phyloP scores from a whole-genome alignment of 2,329 filamentous ascomycete genomes.

The Atkinsonella hypoxylon region DNA sequence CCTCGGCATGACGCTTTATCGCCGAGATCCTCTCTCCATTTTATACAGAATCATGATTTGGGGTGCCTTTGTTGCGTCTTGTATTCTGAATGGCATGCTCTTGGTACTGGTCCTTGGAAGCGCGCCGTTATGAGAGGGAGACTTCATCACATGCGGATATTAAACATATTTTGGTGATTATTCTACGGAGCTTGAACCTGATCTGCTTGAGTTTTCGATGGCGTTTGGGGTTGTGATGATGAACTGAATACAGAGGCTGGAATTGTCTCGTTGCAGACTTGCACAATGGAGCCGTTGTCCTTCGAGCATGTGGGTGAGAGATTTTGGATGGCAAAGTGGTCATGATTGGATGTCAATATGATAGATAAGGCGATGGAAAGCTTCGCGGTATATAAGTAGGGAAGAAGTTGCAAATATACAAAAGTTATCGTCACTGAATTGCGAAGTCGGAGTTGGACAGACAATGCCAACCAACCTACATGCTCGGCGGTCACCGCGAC shows the following conservation, averaged over 20 bases:
- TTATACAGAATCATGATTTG: slow-evolving; percentile 30
- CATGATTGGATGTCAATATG: slow-evolving; percentile 2
- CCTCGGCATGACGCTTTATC: slow-evolving; percentile 45
- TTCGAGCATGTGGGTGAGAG: neutral
- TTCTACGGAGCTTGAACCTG: neutral
- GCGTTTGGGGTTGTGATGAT: neutral
- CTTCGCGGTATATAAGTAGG: slow-evolving; percentile 16
- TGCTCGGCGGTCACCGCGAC: no score
- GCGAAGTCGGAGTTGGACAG: slow-evolving; percentile 9
- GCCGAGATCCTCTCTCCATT: slow-evolving; percentile 31
- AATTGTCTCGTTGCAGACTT: neutral
- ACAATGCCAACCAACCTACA: slow-evolving; percentile 6
- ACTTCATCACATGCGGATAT: neutral
- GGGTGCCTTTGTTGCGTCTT: slow-evolving; percentile 23
- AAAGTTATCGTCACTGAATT: no score
- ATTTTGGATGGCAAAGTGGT: neutral
- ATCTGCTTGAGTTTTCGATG: neutral
- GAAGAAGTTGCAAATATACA: no score
- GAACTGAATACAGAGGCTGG: neutral
- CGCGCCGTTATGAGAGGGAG: slow-evolving; percentile 15
- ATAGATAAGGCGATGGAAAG: slow-evolving; percentile 10
- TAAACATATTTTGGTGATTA: neutral
- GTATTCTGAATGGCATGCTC: slow-evolving; percentile 32
- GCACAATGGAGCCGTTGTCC: neutral
- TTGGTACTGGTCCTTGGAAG: slow-evolving; percentile 30